phyloP scores from a whole-genome alignment of 2,329 filamentous ascomycete genomes.

The Cryphonectria japonica region DNA sequence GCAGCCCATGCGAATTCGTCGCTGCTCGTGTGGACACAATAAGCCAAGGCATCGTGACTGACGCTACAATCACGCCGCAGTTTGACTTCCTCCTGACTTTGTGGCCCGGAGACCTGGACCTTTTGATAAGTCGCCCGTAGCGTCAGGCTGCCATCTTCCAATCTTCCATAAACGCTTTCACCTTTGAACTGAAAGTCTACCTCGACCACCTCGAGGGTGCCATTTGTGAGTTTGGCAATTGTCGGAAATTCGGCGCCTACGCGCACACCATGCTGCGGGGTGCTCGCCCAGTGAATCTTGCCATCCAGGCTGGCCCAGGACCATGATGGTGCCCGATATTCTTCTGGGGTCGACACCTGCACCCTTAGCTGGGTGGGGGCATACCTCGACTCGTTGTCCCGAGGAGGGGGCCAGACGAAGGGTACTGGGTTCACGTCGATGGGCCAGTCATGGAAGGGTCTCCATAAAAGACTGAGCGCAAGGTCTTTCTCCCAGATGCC shows the following conservation, averaged over 20 bases:
- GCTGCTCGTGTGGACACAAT: not conserved
- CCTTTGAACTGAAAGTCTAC: not conserved
- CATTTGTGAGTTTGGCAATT: not conserved
- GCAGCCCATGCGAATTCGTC: not conserved
- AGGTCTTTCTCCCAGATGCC: constrained; percentile 9
- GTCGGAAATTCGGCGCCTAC: too few species aligned
- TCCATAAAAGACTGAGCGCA: constrained; percentile 3
- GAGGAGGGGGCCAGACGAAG: not conserved
- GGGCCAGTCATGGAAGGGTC: not conserved
- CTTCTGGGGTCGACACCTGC: not conserved
- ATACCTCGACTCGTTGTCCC: too few species aligned
- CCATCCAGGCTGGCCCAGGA: constrained; percentile 9
- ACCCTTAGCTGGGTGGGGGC: not conserved
- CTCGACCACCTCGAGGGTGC: not conserved
- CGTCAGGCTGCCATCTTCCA: not conserved
- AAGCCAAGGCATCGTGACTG: not conserved
- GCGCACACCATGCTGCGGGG: not conserved
- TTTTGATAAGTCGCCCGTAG: not conserved
- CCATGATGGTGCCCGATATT: constrained; percentile 5
- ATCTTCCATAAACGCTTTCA: not conserved
- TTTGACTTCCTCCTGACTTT: too few species aligned
- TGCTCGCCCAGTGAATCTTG: not conserved
- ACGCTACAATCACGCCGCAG: too few species aligned
- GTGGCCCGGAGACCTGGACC: not conserved
- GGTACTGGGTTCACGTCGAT: too few species aligned